Conservation (phyloP, 768 basidiomycete genomes). For the Tricholoma sp. region DNA sequence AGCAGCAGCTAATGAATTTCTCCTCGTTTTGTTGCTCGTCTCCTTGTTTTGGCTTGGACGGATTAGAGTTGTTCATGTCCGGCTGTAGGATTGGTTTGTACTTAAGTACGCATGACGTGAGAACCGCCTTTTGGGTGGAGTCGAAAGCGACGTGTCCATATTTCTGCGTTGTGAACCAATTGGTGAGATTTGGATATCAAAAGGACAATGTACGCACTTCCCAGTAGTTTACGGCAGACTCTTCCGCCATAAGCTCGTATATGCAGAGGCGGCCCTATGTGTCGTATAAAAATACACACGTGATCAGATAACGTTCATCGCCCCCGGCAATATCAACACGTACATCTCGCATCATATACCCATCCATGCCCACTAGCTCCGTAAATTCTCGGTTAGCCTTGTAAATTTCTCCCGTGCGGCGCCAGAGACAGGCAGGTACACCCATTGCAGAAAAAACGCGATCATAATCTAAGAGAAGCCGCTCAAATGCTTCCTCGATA, state of each 20-base stretch:
- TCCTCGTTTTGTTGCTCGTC: slow-evolving; percentile 43
- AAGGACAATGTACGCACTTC: slow-evolving; percentile 50
- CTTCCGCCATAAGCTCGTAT: slow-evolving; percentile 98
- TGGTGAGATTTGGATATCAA: neutral
- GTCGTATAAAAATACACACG: no score
- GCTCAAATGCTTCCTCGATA: slow-evolving; percentile 97
- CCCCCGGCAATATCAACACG: slow-evolving; percentile 24
- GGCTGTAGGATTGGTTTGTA: slow-evolving; percentile 64
- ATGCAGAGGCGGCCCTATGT: slow-evolving; percentile 83
- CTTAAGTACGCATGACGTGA: slow-evolving; percentile 86
- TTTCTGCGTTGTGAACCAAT: slow-evolving; percentile 49
- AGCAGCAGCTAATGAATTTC: slow-evolving; percentile 80
- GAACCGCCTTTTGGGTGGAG: slow-evolving; percentile 86
- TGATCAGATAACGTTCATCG: neutral
- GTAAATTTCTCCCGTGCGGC: slow-evolving; percentile 96
- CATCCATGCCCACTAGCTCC: slow-evolving; percentile 83
- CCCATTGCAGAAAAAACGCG: slow-evolving; percentile 94
- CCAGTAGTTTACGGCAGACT: slow-evolving; percentile 96
- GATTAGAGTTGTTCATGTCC: slow-evolving; percentile 19
- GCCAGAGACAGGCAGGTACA: slow-evolving; percentile 95
- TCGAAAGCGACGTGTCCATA: slow-evolving; percentile 93
- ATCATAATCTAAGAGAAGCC: slow-evolving; percentile 91
- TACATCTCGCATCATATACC: slow-evolving; percentile 84
- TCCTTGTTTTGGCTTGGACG: slow-evolving; percentile 16
- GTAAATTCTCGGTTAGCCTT: slow-evolving; percentile 97